Conservation (phyloP, 1,139 yeast species). For the Arxiozyma telluris region DNA sequence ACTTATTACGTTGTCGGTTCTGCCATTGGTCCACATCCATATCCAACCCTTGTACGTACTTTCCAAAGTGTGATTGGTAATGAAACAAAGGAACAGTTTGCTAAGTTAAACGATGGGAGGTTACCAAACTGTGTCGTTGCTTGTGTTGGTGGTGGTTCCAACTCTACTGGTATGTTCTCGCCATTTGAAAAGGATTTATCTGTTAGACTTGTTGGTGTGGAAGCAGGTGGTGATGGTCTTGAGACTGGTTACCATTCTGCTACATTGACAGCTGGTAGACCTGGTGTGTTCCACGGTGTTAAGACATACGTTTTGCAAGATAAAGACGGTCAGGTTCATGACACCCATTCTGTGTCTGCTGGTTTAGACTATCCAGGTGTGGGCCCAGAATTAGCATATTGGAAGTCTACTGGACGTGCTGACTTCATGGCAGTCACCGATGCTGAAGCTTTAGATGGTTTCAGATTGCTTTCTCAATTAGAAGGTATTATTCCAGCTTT, state of each 20-base stretch:
- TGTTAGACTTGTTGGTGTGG: slow-evolving; percentile 85
- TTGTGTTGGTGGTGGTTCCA: slow-evolving; percentile 99
- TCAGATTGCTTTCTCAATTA: slow-evolving; percentile 75
- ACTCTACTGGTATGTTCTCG: slow-evolving; percentile 90
- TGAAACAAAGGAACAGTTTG: slow-evolving; percentile 88
- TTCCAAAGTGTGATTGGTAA: slow-evolving; percentile 96
- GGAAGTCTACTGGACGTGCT: slow-evolving; percentile 94
- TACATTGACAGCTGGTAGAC: slow-evolving; percentile 81
- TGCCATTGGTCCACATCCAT: slow-evolving; percentile 98
- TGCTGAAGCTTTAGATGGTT: slow-evolving; percentile 86
- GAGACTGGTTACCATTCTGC: slow-evolving; percentile 86
- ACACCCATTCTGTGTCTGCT: slow-evolving; percentile 96
- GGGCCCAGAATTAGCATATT: slow-evolving; percentile 93
- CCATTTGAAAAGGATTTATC: slow-evolving; percentile 77
- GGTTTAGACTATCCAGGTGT: slow-evolving; percentile 99
- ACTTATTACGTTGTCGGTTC: slow-evolving; percentile 97
- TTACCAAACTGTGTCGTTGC: slow-evolving; percentile 93
- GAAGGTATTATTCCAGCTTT: slow-evolving; percentile 99
- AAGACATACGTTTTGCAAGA: slow-evolving; percentile 88
- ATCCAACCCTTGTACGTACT: slow-evolving; percentile 94
- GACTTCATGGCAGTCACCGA: slow-evolving; percentile 86
- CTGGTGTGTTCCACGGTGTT: slow-evolving; percentile 98
- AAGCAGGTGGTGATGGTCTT: slow-evolving; percentile 98
- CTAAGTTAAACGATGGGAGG: slow-evolving; percentile 63
- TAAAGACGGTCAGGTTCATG: slow-evolving; percentile 89